Evolutionary conservation across 768 basidiomycete genomes (phyloP).

Genomic region (Gymnopilus dilepis): DNA sequence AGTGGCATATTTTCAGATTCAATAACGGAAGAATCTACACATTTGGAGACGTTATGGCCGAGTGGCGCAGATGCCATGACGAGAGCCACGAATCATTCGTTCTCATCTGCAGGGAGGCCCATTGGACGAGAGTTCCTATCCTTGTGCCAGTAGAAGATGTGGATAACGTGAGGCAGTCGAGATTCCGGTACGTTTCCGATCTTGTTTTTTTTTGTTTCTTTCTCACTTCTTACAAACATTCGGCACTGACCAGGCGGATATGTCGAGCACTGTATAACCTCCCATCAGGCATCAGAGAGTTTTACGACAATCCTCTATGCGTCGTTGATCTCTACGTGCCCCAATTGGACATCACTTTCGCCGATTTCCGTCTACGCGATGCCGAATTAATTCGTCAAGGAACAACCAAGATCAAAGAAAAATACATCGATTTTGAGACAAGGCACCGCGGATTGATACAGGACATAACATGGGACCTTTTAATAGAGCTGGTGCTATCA

Average conservation of each 20-base stretch:
- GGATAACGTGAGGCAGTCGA: conserved; percentile 4
- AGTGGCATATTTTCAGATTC: conserved; percentile 43
- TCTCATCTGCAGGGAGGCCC: conserved; percentile 41
- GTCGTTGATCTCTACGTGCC: conserved; percentile 40
- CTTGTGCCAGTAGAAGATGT: conserved; percentile 15
- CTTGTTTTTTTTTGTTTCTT: not conserved
- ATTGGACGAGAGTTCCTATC: conserved; percentile 41
- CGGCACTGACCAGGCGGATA: conserved; percentile 17
- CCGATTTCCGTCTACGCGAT: conserved; percentile 47
- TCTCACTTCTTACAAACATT: not conserved
- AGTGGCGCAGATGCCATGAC: conserved; percentile 43
- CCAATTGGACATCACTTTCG: conserved; percentile 45
- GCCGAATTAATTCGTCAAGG: conserved; percentile 44
- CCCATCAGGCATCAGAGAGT: conserved; percentile 34
- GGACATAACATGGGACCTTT: conserved; percentile 26
- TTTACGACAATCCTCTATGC: conserved; percentile 36
- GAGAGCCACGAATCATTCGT: conserved; percentile 43
- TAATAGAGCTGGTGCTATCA: conserved; percentile 8
- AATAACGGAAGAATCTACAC: conserved; percentile 40
- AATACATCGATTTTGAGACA: conserved; percentile 22
- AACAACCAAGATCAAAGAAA: conserved; percentile 21
- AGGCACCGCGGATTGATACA: conserved; percentile 21
- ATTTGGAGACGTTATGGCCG: conserved; percentile 42
- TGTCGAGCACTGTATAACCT: conserved; percentile 30
- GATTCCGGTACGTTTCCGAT: conserved; percentile 12